Evolutionary conservation across 1,139 yeast genomes (phyloP).

Genomic region (Yamadazyma atmosphaerica): DNA sequence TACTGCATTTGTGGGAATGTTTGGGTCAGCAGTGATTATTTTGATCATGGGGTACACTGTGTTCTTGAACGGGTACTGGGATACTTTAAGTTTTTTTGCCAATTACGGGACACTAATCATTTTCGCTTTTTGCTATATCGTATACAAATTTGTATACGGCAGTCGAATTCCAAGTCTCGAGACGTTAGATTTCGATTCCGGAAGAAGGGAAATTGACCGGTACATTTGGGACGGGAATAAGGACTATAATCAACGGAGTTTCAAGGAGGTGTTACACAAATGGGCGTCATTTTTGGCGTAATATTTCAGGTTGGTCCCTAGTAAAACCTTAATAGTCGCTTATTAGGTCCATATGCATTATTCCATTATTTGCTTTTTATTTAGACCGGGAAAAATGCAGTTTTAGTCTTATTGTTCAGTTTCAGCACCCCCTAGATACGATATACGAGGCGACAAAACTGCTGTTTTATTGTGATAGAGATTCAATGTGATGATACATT

Average conservation of each 20-base stretch:
- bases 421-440: too few species aligned
- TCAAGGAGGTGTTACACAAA: constrained; percentile 38
- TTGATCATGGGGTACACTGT: constrained; percentile 71
- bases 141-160: constrained; percentile 56
- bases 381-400: not conserved
- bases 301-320: not conserved
- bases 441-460: too few species aligned
- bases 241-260: constrained; percentile 37
- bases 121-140: constrained; percentile 52
- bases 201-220: constrained; percentile 72
- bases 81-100: constrained; percentile 61
- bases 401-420: too few species aligned
- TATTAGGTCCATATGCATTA: not conserved
- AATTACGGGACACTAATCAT: constrained; percentile 65
- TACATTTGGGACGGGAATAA: constrained; percentile 69
- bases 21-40: constrained; percentile 55
- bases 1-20: constrained; percentile 65
- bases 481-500: not conserved
- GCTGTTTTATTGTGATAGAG: too few species aligned
- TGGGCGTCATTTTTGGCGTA: constrained; percentile 39
- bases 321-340: not conserved
- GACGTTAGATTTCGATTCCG: constrained; percentile 73
- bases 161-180: constrained; percentile 62
- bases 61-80: constrained; percentile 62
- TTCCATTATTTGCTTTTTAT: not conserved